Percentiles rank a stretch among this genome's conserved stretches.
These are phyloP conservation scores for Thuidium tamariscinum DNA, from an alignment of 225 moss, liverwort and hornwort species.

Conservation along the genomic window DNA sequence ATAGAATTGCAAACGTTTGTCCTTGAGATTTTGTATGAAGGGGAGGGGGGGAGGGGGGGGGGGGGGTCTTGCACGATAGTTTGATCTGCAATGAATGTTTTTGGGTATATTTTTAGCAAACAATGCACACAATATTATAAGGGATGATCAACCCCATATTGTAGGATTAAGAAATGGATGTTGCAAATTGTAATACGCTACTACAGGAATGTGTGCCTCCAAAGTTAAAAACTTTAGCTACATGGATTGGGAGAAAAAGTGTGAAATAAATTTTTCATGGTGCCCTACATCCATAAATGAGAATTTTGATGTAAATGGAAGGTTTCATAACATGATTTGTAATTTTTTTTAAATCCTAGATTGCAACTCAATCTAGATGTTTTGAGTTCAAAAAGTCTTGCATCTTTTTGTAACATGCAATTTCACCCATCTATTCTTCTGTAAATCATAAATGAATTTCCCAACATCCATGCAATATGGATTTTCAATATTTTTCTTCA, in stretches of 20 bases:
- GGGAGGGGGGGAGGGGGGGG: too few species aligned
- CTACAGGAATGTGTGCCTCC: accelerated
- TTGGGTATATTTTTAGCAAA: background rate
- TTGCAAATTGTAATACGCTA: background rate
- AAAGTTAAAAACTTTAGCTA: background rate
- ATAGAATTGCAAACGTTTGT: background rate
- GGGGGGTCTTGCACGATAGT: background rate
- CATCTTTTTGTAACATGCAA: background rate
- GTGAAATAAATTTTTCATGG: background rate
- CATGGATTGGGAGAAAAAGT: background rate
- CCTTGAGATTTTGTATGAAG: background rate
- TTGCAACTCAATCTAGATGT: background rate
- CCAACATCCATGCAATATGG: accelerated
- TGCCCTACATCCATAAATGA: background rate
- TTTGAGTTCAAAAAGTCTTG: background rate
- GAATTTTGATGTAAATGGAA: background rate
- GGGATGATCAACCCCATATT: accelerated
- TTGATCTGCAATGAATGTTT: background rate
- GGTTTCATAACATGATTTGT: background rate
- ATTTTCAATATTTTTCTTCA: too few species aligned
- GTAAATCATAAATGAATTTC: background rate
- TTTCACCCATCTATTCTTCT: background rate
- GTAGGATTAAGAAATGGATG: background rate
- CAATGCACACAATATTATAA: background rate
- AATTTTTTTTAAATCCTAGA: background rate